Conservation (phyloP, 1,284 basidiomycete genomes). For the Earliella scabrosa region DNA sequence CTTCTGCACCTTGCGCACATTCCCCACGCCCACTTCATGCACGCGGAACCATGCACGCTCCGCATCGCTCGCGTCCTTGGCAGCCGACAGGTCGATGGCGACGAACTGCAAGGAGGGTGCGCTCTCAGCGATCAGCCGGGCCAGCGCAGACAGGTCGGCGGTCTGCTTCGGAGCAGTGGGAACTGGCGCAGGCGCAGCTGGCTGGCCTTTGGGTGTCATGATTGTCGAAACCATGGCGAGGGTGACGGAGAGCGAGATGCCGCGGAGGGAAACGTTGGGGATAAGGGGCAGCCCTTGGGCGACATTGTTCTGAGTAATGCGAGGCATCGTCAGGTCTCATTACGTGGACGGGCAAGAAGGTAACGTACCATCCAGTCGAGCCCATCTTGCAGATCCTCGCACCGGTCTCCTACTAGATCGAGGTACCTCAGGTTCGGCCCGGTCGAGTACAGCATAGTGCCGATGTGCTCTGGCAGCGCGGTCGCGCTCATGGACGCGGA, state of each 20-base stretch:
- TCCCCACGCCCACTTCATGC: neutral
- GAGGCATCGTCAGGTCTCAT: neutral
- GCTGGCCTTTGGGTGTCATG: conserved; percentile 1
- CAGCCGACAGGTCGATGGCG: conserved; percentile 17
- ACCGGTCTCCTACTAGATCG: conserved; percentile 22
- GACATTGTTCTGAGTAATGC: conserved; percentile 4
- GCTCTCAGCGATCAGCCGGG: conserved; percentile 11
- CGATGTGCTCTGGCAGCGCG: conserved; percentile 14
- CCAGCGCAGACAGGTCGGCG: conserved; percentile 12
- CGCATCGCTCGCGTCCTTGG: neutral
- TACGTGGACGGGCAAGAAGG: neutral
- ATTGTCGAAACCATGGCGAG: conserved; percentile 4
- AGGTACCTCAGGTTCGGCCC: conserved; percentile 17
- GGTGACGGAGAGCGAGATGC: conserved; percentile 17
- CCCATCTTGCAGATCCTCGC: conserved; percentile 14
- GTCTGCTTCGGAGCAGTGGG: neutral
- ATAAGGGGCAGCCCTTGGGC: conserved; percentile 10
- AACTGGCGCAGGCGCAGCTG: neutral
- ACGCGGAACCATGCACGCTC: conserved; percentile 15
- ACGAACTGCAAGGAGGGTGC: conserved; percentile 15
- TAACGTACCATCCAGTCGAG: conserved; percentile 19
- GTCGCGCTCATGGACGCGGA: conserved; percentile 12
- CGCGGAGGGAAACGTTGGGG: conserved; percentile 8
- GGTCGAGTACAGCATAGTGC: conserved; percentile 15
- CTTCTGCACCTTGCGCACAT: conserved; percentile 4